Conservation (phyloP, 805 yeast genomes). For the Saccharomycopsis capsularis region DNA sequence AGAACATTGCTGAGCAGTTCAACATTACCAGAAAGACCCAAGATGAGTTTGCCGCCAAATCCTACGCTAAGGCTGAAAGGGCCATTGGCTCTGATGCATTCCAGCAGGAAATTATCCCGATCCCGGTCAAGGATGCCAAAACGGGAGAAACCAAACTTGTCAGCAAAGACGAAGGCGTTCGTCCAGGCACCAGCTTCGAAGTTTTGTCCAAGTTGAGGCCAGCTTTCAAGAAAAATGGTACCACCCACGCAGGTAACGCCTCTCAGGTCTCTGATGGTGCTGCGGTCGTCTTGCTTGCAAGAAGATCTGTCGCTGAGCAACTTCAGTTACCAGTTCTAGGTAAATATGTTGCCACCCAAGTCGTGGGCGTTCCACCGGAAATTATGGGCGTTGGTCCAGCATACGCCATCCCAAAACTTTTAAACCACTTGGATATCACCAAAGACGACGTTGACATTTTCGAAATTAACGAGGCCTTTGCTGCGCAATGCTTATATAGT, state of each 20-base stretch:
- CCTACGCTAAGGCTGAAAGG: constrained; percentile 75
- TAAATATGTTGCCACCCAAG: constrained; percentile 69
- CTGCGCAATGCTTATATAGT: constrained; percentile 85
- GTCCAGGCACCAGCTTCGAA: constrained; percentile 75
- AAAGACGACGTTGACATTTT: constrained; percentile 64
- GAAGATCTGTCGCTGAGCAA: constrained; percentile 77
- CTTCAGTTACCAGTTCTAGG: constrained; percentile 68
- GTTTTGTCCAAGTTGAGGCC: constrained; percentile 72
- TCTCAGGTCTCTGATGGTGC: constrained; percentile 97
- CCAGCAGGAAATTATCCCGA: constrained; percentile 82
- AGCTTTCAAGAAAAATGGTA: constrained; percentile 77
- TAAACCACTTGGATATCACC: constrained; percentile 52
- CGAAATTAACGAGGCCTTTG: constrained; percentile 96
- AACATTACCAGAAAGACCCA: constrained; percentile 61
- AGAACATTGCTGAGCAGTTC: constrained; percentile 73
- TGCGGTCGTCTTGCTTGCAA: constrained; percentile 77
- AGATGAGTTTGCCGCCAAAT: constrained; percentile 83
- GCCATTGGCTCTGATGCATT: constrained; percentile 72
- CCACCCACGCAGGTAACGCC: constrained; percentile 93
- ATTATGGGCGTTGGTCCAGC: constrained; percentile 99
- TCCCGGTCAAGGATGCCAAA: constrained; percentile 46
- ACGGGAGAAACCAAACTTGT: constrained; percentile 29
- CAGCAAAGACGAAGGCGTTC: constrained; percentile 82
- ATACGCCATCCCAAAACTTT: constrained; percentile 80
- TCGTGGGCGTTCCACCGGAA: constrained; percentile 94